Evolutionary conservation across 345 rosid species (phyloP).

Genomic region (Excoecaria cochinchinensis): DNA sequence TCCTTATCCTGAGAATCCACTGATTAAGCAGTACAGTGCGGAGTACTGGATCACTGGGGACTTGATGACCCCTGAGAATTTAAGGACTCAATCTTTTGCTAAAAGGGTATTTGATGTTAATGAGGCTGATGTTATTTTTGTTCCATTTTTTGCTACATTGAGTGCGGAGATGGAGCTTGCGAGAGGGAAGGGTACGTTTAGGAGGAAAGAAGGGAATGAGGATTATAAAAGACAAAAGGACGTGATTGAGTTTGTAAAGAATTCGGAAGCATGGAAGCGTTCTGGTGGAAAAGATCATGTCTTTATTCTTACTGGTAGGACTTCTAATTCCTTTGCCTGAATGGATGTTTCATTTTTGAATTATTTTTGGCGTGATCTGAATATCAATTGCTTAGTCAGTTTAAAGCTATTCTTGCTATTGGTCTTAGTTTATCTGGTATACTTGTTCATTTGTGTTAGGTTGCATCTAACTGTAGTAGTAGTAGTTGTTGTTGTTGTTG

Average conservation of each 20-base stretch:
- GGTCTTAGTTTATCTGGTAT: neutral
- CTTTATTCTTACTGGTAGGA: slow-evolving; percentile 80
- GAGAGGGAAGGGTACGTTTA: slow-evolving; percentile 61
- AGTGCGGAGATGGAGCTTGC: slow-evolving; percentile 93
- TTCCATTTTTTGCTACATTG: slow-evolving; percentile 81
- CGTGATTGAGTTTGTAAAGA: slow-evolving; percentile 57
- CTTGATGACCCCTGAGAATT: slow-evolving; percentile 58
- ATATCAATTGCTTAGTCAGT: neutral
- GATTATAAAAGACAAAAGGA: slow-evolving; percentile 77
- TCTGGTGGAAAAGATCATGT: slow-evolving; percentile 90
- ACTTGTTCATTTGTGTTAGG: neutral
- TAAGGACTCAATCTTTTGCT: slow-evolving; percentile 54
- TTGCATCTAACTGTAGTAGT: neutral
- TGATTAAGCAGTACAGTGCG: slow-evolving; percentile 94
- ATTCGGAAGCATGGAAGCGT: slow-evolving; percentile 69
- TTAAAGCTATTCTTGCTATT: neutral
- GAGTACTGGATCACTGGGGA: slow-evolving; percentile 96
- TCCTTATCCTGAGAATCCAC: slow-evolving; percentile 72
- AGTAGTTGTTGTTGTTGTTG: neutral
- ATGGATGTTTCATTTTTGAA: neutral
- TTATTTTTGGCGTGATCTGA: neutral
- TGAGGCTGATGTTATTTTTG: slow-evolving; percentile 80
- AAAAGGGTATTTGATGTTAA: slow-evolving; percentile 49
- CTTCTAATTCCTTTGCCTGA: neutral
- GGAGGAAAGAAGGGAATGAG: slow-evolving; percentile 67